Conservation (phyloP, 2,329 filamentous ascomycete species). For the Zymoseptoria pseudotritici region DNA sequence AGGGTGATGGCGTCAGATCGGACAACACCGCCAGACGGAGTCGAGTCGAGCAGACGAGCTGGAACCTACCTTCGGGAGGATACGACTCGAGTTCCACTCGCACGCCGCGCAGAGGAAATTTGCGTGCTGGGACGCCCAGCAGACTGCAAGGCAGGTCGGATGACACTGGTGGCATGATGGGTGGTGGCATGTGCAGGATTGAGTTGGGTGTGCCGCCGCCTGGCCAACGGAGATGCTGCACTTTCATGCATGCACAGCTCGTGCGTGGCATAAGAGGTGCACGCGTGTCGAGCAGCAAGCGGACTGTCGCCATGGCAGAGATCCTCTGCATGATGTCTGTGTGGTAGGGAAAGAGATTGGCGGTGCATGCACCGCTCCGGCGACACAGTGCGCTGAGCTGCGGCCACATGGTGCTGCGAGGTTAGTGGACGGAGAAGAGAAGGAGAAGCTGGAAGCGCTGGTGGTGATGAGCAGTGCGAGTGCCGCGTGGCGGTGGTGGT, state of each 20-base stretch:
- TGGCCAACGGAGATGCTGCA: neutral
- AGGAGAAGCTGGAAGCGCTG: neutral
- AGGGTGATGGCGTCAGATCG: conserved; percentile 1
- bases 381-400: neutral
- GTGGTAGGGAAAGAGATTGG: neutral
- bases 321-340: neutral
- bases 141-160: neutral
- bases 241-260: neutral
- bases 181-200: neutral
- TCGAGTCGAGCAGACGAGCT: neutral
- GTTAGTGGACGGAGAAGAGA: neutral
- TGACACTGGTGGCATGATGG: neutral
- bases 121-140: neutral
- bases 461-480: neutral
- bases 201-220: neutral
- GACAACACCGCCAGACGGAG: neutral
- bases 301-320: neutral
- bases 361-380: neutral
- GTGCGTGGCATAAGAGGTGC: neutral
- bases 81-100: neutral
- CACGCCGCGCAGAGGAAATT: neutral
- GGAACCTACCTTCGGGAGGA: neutral
- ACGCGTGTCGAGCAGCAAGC: neutral
- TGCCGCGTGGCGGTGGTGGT: neutral
- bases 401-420: neutral